Evolutionary conservation across 805 yeast genomes (phyloP).

Genomic region (Kuraishia piskuri): DNA sequence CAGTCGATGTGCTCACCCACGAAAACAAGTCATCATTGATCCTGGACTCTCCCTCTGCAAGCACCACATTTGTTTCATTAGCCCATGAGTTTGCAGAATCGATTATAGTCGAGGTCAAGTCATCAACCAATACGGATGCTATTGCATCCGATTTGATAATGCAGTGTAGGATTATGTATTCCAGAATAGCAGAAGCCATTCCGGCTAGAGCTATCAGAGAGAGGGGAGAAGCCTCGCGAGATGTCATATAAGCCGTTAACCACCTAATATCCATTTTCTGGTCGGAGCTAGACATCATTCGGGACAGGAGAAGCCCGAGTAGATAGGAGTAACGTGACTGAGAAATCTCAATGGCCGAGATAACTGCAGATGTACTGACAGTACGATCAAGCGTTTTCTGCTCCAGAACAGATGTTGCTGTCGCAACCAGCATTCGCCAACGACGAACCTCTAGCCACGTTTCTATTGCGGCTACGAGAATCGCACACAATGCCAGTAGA

Average conservation of each 20-base stretch:
- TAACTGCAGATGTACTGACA: slow-evolving; percentile 8
- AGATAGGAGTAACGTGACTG: slow-evolving; percentile 14
- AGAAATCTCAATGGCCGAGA: slow-evolving; percentile 13
- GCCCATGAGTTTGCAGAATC: slow-evolving; percentile 40
- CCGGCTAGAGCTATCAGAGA: slow-evolving; percentile 53
- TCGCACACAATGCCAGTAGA: slow-evolving; percentile 29
- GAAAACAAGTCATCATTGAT: slow-evolving; percentile 64
- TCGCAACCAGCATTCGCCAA: slow-evolving; percentile 37
- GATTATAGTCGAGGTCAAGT: slow-evolving; percentile 13
- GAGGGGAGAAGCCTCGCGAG: slow-evolving; percentile 41
- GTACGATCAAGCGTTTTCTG: not conserved
- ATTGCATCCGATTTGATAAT: not conserved
- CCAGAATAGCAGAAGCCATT: slow-evolving; percentile 41
- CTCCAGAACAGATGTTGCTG: slow-evolving; percentile 15
- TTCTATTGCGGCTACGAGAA: slow-evolving; percentile 32
- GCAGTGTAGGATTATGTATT: slow-evolving; percentile 35
- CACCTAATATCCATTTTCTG: slow-evolving; percentile 23
- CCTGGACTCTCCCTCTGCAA: slow-evolving; percentile 35
- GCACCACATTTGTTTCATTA: slow-evolving; percentile 43
- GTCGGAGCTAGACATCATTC: slow-evolving; percentile 1
- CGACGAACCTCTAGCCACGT: slow-evolving; percentile 33
- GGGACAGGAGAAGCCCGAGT: slow-evolving; percentile 12
- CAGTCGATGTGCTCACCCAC: slow-evolving; percentile 50
- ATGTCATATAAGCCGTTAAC: slow-evolving; percentile 41
- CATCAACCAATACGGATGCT: not conserved